Conservation (phyloP, 2,329 filamentous ascomycete genomes). For the Cercospora beticola region DNA sequence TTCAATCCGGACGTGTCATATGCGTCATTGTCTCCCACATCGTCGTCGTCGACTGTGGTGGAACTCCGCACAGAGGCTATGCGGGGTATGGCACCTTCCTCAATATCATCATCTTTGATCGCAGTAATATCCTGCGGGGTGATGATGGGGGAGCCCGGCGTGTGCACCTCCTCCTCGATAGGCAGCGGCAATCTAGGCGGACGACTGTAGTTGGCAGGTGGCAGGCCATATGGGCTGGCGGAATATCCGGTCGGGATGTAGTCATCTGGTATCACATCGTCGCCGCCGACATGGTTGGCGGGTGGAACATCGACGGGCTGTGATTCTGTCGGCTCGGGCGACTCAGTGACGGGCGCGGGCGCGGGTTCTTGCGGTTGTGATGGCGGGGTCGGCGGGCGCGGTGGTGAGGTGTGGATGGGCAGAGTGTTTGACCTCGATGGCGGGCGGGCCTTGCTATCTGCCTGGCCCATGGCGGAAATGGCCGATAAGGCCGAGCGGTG, state of each 20-base stretch:
- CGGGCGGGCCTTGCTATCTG: conserved; percentile 25
- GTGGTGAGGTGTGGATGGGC: conserved; percentile 24
- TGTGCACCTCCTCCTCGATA: conserved; percentile 87
- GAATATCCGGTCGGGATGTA: conserved; percentile 29
- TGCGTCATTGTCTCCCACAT: conserved; percentile 66
- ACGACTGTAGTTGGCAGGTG: conserved; percentile 54
- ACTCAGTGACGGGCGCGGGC: conserved; percentile 11
- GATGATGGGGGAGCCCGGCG: conserved; percentile 85
- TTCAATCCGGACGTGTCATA: conserved; percentile 59
- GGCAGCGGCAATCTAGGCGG: conserved; percentile 88
- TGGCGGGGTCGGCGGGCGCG: conserved; percentile 12
- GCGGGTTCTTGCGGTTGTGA: conserved; percentile 21
- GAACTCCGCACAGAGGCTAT: conserved; percentile 57
- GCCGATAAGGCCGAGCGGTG: conserved; percentile 18
- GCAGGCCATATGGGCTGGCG: conserved; percentile 39
- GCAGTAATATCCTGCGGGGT: conserved; percentile 63
- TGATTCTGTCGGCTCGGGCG: conserved; percentile 30
- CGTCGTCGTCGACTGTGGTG: conserved; percentile 68
- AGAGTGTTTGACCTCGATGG: conserved; percentile 30
- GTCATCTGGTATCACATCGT: conserved; percentile 23
- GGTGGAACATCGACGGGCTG: conserved; percentile 43
- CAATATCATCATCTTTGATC: conserved; percentile 46
- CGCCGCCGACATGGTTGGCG: conserved; percentile 19
- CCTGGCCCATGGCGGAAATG: conserved; percentile 28
- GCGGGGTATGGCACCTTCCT: conserved; percentile 54